phyloP scores from a whole-genome alignment of 352 stramenopile genomes.

The Phytopythium sindhum region DNA sequence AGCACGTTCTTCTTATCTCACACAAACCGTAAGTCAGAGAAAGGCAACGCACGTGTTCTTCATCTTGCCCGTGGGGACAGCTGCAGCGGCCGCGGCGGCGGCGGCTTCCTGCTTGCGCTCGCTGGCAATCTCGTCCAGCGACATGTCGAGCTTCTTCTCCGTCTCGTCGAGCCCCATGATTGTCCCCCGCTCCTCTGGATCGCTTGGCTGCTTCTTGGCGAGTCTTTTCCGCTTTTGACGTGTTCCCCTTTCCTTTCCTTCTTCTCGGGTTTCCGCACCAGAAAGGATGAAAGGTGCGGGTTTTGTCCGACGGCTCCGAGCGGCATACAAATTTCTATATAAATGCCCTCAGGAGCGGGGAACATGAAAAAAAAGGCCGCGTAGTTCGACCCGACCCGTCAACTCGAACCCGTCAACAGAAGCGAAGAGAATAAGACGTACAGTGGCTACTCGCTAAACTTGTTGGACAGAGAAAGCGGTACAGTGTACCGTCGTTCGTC shows the following conservation, averaged over 20 bases:
- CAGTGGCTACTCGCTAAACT: neutral
- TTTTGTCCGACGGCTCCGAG: constrained; percentile 1
- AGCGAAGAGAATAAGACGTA: neutral
- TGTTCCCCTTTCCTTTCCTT: neutral
- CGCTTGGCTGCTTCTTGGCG: neutral
- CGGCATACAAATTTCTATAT: neutral
- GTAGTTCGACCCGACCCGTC: neutral
- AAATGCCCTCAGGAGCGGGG: neutral
- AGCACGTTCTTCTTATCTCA: constrained; percentile 5
- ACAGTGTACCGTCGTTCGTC: neutral
- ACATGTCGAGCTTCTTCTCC: constrained; percentile 76
- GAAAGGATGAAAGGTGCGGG: neutral
- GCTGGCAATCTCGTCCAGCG: constrained; percentile 59
- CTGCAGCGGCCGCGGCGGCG: constrained; percentile 6
- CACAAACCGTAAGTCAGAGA: constrained; percentile 3
- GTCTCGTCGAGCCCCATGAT: constrained; percentile 36
- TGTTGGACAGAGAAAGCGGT: neutral
- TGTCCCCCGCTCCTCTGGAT: constrained; percentile 5
- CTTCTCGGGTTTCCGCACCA: neutral
- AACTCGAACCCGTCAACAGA: neutral
- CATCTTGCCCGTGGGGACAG: constrained; percentile 28
- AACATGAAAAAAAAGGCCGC: no score
- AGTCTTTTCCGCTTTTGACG: neutral
- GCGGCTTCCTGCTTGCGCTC: constrained; percentile 36
- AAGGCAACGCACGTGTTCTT: constrained; percentile 42